phyloP scores from a whole-genome alignment of 495 filamentous ascomycete species.

The Aspergillus leporis region DNA sequence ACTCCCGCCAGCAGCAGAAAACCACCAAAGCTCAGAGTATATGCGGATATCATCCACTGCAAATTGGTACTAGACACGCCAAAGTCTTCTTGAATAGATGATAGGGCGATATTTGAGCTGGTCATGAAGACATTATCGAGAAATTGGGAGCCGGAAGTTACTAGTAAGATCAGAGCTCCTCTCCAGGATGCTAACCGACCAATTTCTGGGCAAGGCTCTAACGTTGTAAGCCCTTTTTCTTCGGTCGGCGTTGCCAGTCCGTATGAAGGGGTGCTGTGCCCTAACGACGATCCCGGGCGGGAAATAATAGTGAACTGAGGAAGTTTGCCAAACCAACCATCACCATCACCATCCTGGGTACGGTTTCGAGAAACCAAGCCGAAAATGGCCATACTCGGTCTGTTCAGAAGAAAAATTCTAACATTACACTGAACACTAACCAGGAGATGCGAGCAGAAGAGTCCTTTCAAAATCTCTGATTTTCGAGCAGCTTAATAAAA shows the following conservation, averaged over 20 bases:
- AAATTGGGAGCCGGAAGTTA: slow-evolving; percentile 40
- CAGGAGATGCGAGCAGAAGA: background rate
- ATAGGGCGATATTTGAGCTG: slow-evolving; percentile 38
- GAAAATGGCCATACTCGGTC: slow-evolving; percentile 13
- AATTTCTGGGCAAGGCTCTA: slow-evolving; percentile 31
- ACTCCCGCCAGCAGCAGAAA: slow-evolving; percentile 36
- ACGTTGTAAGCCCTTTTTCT: slow-evolving; percentile 18
- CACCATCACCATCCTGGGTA: slow-evolving; percentile 4
- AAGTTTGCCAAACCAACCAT: slow-evolving; percentile 12
- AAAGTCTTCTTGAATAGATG: slow-evolving; percentile 40
- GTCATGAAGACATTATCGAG: slow-evolving; percentile 45
- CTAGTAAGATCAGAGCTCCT: slow-evolving; percentile 35
- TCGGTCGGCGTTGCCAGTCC: slow-evolving; percentile 21
- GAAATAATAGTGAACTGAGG: slow-evolving; percentile 24
- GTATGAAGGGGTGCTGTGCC: slow-evolving; percentile 13
- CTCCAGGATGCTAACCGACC: slow-evolving; percentile 34
- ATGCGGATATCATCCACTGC: slow-evolving; percentile 45
- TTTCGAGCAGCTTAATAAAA: slow-evolving; percentile 11
- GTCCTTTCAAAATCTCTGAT: background rate
- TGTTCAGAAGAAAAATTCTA: background rate
- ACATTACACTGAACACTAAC: background rate
- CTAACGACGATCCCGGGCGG: slow-evolving; percentile 17
- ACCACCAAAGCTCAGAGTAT: slow-evolving; percentile 39
- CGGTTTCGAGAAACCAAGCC: slow-evolving; percentile 6
- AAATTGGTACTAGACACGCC: slow-evolving; percentile 32